Evolutionary conservation across 1,284 basidiomycete species (phyloP), one percentile per base, ranked within the genome.

Genomic region (Inonotus obliquus): DNA sequence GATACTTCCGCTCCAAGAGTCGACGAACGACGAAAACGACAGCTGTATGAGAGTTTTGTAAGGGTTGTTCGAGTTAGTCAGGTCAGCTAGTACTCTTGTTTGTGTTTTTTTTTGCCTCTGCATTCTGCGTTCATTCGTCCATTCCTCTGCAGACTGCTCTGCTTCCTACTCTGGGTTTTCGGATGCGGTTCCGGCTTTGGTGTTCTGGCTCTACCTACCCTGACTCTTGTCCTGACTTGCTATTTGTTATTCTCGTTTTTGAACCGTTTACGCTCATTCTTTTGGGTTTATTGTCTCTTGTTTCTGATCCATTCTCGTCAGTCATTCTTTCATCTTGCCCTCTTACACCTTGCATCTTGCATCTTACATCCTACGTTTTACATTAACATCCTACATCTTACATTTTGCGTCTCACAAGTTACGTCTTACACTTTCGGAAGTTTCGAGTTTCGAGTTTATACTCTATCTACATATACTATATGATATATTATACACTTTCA

Each of bases 41-140:
- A 69, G 47, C 76, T 91, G 58, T 71, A 90, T 70, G 81, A 85
- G 64, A 80, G 79, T 64, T 85, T 91, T 66, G 72, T 83, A 53
- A 76, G 78, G 55, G 83, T 90, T 63, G 86, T 89, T 63, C 41
- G 41, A 44, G 41, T 44, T 7, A 85, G 62, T 80, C 84, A 67
- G 80, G 79, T 67, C 79, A 79, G 61, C 84, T 72, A 75, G 61
- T 59, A 62, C 57, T 19, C 29, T 64, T 45, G 53, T 39, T 29
- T 49, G 29, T 59, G 5, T 49, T 21, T 37, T 55, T 48, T 57
- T 29, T 54, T 13, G 48, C 45, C 53, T 61, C 48, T 62, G 53
- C 57, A 13, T 62, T 56, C 61, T 41, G n/a, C n/a, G n/a, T n/a
- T n/a, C n/a, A n/a, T n/a, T n/a, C n/a, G n/a, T n/a, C n/a, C n/a